Percentiles rank a stretch among this genome's conserved stretches.
phyloP scores from a whole-genome alignment of 345 rosid species.

The Psidium friedrichsthalianum region DNA sequence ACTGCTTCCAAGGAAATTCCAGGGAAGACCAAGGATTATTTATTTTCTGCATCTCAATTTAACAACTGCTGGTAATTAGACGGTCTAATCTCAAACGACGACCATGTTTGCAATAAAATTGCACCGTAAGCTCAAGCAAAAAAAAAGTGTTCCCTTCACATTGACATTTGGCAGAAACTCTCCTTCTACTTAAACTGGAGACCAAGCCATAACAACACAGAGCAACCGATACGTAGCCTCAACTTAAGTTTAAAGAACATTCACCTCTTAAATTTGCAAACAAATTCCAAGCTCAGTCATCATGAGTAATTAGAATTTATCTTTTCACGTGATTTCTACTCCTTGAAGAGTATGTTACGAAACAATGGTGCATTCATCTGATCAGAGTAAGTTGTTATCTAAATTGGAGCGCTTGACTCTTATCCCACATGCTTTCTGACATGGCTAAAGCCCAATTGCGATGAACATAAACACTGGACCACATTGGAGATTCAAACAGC shows the following conservation, averaged over 20 bases:
- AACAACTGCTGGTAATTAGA: background rate
- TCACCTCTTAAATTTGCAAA: background rate
- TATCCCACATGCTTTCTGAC: background rate
- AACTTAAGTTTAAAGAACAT: background rate
- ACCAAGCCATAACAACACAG: background rate
- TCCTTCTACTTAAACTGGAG: background rate
- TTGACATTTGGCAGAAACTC: background rate
- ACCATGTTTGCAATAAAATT: background rate
- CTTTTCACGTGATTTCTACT: background rate
- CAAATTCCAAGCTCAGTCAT: background rate
- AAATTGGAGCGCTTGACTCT: background rate
- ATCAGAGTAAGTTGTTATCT: background rate
- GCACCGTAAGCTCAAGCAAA: background rate
- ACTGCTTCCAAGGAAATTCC: background rate
- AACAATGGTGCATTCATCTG: background rate
- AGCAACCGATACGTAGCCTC: background rate
- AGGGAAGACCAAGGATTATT: background rate
- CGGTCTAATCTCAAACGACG: background rate
- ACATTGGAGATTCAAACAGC: background rate
- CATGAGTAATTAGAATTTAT: no score
- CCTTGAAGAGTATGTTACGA: background rate
- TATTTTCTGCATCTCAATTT: background rate
- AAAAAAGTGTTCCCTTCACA: background rate
- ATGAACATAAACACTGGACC: background rate
- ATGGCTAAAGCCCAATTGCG: background rate